Percentiles rank a stretch among this genome's conserved stretches.
Evolutionary conservation across 768 basidiomycete genomes (phyloP).

Genomic region (Exidia glandulosa): DNA sequence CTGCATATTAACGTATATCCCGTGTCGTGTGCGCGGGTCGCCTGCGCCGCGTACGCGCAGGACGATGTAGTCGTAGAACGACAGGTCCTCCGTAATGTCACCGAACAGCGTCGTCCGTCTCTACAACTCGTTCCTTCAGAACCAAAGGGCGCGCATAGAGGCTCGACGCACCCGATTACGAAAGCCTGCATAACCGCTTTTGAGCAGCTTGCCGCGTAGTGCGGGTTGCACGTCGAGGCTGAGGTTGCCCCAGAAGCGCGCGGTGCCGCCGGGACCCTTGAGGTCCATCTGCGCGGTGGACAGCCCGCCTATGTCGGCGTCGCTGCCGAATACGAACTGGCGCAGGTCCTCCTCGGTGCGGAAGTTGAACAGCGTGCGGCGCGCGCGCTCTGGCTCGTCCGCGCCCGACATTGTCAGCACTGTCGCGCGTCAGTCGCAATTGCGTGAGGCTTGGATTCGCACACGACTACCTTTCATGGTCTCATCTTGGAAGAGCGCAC

Average conservation of each 20-base stretch:
- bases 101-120: slow-evolving; percentile 78
- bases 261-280: slow-evolving; percentile 38
- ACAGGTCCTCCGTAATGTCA: slow-evolving; percentile 73
- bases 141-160: not conserved
- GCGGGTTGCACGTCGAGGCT: slow-evolving; percentile 53
- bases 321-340: slow-evolving; percentile 70
- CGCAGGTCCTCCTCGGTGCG: slow-evolving; percentile 45
- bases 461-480: no score
- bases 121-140: slow-evolving; percentile 23
- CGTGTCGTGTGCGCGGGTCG: slow-evolving; percentile 60
- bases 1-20: slow-evolving; percentile 92
- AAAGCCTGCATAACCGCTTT: slow-evolving; percentile 87
- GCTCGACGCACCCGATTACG: slow-evolving; percentile 54
- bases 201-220: slow-evolving; percentile 48
- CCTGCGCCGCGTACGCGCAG: slow-evolving; percentile 72
- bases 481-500: no score
- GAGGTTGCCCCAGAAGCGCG: slow-evolving; percentile 75
- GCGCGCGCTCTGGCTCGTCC: slow-evolving; percentile 46
- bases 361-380: slow-evolving; percentile 58
- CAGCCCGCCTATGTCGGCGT: slow-evolving; percentile 78
- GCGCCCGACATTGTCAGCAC: slow-evolving; percentile 70
- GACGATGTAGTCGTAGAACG: slow-evolving; percentile 68
- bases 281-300: slow-evolving; percentile 54
- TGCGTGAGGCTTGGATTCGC: no score
- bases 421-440: slow-evolving; percentile 22